These are phyloP conservation scores for Passalora sequoiae DNA, from an alignment of 2,329 filamentous ascomycete genomes.

Conservation along the genomic window DNA sequence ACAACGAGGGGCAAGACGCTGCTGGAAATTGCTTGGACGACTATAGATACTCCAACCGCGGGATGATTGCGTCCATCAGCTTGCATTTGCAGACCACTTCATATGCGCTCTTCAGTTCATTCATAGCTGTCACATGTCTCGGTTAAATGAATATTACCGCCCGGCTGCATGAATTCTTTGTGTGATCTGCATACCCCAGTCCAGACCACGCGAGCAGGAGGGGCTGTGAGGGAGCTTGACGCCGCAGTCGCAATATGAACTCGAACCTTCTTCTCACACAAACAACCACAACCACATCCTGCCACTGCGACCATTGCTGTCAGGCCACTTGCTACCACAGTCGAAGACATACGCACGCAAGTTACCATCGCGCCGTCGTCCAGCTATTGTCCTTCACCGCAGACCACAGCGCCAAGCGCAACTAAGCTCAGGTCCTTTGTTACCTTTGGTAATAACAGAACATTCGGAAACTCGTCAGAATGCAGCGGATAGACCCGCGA, in stretches of 20 bases:
- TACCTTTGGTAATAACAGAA: background rate
- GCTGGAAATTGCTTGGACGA: too few relatives aligned
- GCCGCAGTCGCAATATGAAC: background rate
- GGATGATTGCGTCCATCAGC: too few relatives aligned
- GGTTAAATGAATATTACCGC: background rate
- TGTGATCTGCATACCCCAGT: too few relatives aligned
- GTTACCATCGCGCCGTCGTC: background rate
- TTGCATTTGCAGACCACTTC: too few relatives aligned
- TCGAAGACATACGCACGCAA: background rate
- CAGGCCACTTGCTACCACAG: background rate
- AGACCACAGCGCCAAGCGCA: background rate
- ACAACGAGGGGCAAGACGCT: too few relatives aligned
- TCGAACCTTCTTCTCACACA: too few relatives aligned
- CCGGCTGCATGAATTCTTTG: too few relatives aligned
- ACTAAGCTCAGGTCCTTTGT: too few relatives aligned
- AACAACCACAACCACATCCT: background rate
- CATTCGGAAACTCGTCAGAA: constrained; percentile 16
- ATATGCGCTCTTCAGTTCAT: too few relatives aligned
- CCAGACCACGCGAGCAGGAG: background rate
- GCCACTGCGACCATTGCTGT: background rate
- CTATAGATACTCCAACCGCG: too few relatives aligned
- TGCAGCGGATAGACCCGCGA: constrained; percentile 31
- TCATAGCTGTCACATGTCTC: constrained; percentile 1
- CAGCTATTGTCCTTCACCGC: background rate
- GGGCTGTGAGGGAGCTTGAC: background rate